Evolutionary conservation across 2,329 filamentous ascomycete genomes (phyloP).

Genomic region (Zasmidium cellare): DNA sequence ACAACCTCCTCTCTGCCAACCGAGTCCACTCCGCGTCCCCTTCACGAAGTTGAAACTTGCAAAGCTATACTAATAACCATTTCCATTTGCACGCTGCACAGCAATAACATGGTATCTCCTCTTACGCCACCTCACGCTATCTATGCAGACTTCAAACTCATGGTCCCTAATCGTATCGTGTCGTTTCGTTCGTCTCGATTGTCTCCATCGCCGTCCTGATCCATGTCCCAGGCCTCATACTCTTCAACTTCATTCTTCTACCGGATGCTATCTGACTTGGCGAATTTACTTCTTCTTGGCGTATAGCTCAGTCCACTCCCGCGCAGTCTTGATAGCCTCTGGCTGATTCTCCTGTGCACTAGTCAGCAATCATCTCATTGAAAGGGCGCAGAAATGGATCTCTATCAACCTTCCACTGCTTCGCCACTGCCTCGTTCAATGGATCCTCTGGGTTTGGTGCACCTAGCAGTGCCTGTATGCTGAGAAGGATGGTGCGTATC

Average conservation of each 20-base stretch:
- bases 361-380: constrained; percentile 12
- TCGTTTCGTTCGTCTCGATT: background rate
- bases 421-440: constrained; percentile 95
- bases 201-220: background rate
- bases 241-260: no score
- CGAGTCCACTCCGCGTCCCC: background rate
- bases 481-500: constrained; percentile 97
- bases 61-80: background rate
- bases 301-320: constrained; percentile 86
- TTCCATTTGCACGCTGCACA: background rate
- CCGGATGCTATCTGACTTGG: background rate
- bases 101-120: background rate
- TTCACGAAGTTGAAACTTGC: background rate
- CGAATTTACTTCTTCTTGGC: constrained; percentile 46
- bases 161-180: background rate
- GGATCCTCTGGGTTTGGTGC: constrained; percentile 98
- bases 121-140: background rate
- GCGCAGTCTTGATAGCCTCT: constrained; percentile 86
- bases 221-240: background rate
- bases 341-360: constrained; percentile 72
- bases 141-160: background rate
- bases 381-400: background rate
- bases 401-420: constrained; percentile 74
- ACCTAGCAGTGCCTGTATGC: constrained; percentile 93
- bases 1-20: background rate